Evolutionary conservation across 305 asterid species (phyloP).

Genomic region (Andrographis paniculata): DNA sequence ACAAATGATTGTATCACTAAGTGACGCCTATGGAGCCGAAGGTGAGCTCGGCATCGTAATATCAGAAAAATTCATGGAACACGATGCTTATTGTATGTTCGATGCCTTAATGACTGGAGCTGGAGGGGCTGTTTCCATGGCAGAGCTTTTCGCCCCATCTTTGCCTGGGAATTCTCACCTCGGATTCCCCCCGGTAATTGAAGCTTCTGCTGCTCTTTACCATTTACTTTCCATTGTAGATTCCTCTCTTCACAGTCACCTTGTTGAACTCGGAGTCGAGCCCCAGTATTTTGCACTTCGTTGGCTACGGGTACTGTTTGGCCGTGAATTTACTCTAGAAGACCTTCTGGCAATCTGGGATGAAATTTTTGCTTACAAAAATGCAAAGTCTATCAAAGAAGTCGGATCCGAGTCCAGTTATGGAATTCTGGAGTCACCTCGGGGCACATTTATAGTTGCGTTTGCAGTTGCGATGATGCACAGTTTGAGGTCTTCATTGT

Average conservation of each 20-base stretch:
- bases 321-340: constrained; percentile 86
- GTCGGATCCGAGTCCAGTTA: constrained; percentile 32
- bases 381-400: constrained; percentile 28
- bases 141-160: constrained; percentile 72
- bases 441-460: constrained; percentile 88
- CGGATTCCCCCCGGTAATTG: constrained; percentile 78
- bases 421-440: constrained; percentile 57
- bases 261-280: constrained; percentile 90
- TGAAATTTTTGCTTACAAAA: constrained; percentile 68
- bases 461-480: constrained; percentile 94
- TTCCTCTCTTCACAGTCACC: constrained; percentile 78
- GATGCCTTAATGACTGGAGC: constrained; percentile 87
- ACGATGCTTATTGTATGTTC: constrained; percentile 91
- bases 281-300: constrained; percentile 92
- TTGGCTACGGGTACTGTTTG: constrained; percentile 90
- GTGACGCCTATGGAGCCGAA: constrained; percentile 96
- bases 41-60: constrained; percentile 90
- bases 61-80: constrained; percentile 92
- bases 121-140: constrained; percentile 78
- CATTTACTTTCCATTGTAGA: constrained; percentile 86
- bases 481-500: constrained; percentile 70
- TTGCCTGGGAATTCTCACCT: constrained; percentile 36
- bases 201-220: constrained; percentile 74
- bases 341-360: constrained; percentile 83
- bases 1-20: constrained; percentile 55